phyloP scores from a whole-genome alignment of 2,329 filamentous ascomycete genomes.

The Colletotrichum truncatum region DNA sequence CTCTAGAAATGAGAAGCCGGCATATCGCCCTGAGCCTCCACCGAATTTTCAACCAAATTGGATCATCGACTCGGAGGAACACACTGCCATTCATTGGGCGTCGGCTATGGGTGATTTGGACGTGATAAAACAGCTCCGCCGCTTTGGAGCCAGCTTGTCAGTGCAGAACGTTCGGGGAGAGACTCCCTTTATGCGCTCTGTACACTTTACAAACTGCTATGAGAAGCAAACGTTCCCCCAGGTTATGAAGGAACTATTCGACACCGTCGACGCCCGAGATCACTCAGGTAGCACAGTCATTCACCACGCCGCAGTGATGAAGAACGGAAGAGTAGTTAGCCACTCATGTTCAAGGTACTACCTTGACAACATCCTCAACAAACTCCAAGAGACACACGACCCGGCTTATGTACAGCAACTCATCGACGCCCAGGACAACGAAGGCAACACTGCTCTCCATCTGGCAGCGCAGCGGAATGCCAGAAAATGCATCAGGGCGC shows the following conservation, averaged over 20 bases:
- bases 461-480: conserved; percentile 83
- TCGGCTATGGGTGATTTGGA: conserved; percentile 96
- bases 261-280: conserved; percentile 83
- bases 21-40: conserved; percentile 80
- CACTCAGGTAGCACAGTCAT: conserved; percentile 87
- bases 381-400: conserved; percentile 80
- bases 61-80: conserved; percentile 90
- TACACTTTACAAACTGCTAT: conserved; percentile 96
- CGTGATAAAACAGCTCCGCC: conserved; percentile 87
- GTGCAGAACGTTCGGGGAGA: conserved; percentile 79
- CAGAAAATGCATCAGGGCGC: conserved; percentile 85
- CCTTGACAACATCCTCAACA: conserved; percentile 89
- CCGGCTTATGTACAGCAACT: conserved; percentile 80
- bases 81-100: conserved; percentile 96
- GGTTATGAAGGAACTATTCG: conserved; percentile 83
- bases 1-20: conserved; percentile 79
- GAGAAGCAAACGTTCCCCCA: conserved; percentile 91
- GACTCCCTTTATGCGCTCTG: conserved; percentile 92
- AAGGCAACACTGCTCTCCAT: conserved; percentile 87
- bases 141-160: conserved; percentile 79
- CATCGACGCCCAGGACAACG: conserved; percentile 83
- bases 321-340: conserved; percentile 81
- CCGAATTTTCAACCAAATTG: conserved; percentile 88
- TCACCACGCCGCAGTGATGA: conserved; percentile 92
- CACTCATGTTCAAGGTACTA: conserved; percentile 93